phyloP scores from a whole-genome alignment of 345 rosid genomes.

The Eutrema yunnanense region DNA sequence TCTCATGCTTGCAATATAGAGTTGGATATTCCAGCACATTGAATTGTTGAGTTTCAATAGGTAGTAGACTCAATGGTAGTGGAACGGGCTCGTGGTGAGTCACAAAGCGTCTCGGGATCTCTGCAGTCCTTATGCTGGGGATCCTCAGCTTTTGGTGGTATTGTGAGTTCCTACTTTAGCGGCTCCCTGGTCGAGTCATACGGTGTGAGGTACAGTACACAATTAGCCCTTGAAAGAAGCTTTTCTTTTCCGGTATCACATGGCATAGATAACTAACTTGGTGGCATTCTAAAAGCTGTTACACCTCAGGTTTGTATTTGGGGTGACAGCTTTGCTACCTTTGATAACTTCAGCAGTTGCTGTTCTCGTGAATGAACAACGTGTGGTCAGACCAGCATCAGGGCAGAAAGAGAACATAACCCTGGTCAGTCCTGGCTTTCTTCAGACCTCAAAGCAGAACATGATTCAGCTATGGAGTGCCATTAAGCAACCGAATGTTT shows the following conservation, averaged over 20 bases:
- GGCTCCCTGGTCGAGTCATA: slow-evolving; percentile 85
- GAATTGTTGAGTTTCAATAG: slow-evolving; percentile 24
- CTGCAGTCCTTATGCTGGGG: slow-evolving; percentile 98
- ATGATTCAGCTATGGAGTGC: slow-evolving; percentile 67
- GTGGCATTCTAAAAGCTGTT: slow-evolving; percentile 28
- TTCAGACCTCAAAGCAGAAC: slow-evolving; percentile 63
- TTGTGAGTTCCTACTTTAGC: slow-evolving; percentile 91
- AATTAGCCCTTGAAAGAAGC: background rate
- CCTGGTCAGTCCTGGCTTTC: slow-evolving; percentile 40
- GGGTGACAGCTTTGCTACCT: slow-evolving; percentile 84
- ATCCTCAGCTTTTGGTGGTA: slow-evolving; percentile 96
- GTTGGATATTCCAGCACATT: background rate
- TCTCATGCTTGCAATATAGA: background rate
- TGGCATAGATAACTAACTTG: slow-evolving; percentile 19
- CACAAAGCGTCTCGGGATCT: slow-evolving; percentile 86
- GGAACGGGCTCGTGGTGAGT: slow-evolving; percentile 97
- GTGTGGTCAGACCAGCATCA: slow-evolving; percentile 38
- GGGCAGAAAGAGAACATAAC: slow-evolving; percentile 37
- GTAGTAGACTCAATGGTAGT: slow-evolving; percentile 99
- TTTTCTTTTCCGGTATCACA: background rate
- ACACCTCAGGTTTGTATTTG: slow-evolving; percentile 84
- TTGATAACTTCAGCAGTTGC: slow-evolving; percentile 88
- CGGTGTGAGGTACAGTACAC: slow-evolving; percentile 69
- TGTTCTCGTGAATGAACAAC: slow-evolving; percentile 84
- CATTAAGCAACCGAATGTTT: slow-evolving; percentile 72